Conservation (phyloP, 2,329 filamentous ascomycete genomes). For the Fusarium beomiforme region DNA sequence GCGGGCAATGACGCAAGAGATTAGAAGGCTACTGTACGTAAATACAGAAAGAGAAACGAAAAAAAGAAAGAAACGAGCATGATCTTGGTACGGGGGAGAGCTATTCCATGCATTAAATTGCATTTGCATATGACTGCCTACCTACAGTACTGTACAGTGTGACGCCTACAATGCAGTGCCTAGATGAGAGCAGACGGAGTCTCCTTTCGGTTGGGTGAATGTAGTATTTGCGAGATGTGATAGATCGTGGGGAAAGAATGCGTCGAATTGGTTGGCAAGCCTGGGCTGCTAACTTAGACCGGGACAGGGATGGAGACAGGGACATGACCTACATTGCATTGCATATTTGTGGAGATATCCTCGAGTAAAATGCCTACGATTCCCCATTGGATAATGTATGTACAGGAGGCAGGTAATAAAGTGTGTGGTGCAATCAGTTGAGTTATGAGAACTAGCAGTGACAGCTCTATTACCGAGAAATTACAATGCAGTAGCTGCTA, state of each 20-base stretch:
- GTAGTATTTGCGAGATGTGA: conserved; percentile 27
- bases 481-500: neutral
- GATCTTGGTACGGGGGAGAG: neutral
- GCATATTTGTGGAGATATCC: neutral
- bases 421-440: neutral
- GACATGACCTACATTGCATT: neutral
- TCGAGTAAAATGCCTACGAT: neutral
- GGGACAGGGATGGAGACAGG: neutral
- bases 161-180: neutral
- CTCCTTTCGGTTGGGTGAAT: neutral
- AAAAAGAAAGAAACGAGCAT: conserved; percentile 1
- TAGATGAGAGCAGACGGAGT: neutral
- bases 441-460: neutral
- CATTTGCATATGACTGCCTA: neutral
- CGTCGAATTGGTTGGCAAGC: conserved; percentile 1
- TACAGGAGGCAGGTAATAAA: neutral
- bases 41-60: neutral
- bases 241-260: conserved; percentile 29
- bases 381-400: neutral
- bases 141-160: neutral
- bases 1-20: conserved; percentile 9
- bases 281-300: neutral
- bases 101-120: conserved; percentile 2
- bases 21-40: neutral
- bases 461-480: neutral